Conservation (phyloP, 202 grass and related monocot genomes). For the Hordeum pubiflorum region DNA sequence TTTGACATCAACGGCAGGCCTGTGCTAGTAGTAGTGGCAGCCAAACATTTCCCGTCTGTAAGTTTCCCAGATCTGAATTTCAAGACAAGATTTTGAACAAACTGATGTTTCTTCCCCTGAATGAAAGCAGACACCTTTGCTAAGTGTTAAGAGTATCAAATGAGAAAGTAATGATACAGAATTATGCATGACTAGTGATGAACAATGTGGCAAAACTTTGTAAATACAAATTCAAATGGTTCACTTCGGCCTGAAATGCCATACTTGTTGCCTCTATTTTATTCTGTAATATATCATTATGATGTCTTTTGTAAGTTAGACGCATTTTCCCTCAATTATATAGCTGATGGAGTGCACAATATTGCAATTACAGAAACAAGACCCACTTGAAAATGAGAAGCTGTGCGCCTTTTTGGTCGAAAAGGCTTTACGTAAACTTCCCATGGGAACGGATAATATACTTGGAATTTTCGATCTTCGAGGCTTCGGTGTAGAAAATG, state of each 20-base stretch:
- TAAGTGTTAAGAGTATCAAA: not conserved
- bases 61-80: not conserved
- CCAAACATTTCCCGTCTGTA: constrained; percentile 81
- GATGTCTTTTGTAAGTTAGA: not conserved
- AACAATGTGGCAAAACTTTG: not conserved
- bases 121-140: not conserved
- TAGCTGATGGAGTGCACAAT: constrained; percentile 22
- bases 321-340: not conserved
- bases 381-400: constrained; percentile 64
- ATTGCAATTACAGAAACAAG: constrained; percentile 52
- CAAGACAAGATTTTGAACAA: not conserved
- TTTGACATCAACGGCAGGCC: constrained; percentile 61
- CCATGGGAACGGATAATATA: constrained; percentile 55
- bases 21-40: constrained; percentile 68
- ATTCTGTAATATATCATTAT: not conserved
- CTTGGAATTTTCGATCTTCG: constrained; percentile 79
- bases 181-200: not conserved
- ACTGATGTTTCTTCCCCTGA: not conserved
- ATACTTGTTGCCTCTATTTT: not conserved
- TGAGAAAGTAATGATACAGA: not conserved
- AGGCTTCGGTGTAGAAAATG: constrained; percentile 66
- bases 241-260: not conserved
- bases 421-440: constrained; percentile 71
- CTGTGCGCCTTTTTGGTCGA: constrained; percentile 76
- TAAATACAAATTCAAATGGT: not conserved